Percentiles rank a stretch among this genome's conserved stretches.
phyloP scores from a whole-genome alignment of 2,329 filamentous ascomycete genomes.

The Lasiodiplodia theobromae region DNA sequence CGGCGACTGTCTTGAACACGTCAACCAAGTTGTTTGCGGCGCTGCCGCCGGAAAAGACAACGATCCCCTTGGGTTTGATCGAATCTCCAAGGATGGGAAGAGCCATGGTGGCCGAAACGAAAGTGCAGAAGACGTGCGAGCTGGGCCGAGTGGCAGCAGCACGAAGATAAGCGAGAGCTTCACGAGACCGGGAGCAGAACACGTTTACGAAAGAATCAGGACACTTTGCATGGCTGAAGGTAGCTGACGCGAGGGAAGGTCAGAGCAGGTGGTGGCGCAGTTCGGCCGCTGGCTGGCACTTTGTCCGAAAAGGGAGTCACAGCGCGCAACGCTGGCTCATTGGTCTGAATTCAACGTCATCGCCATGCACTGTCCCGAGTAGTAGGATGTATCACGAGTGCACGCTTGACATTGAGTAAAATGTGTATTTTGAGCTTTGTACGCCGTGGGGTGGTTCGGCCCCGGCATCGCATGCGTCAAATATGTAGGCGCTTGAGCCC shows the following conservation, averaged over 20 bases:
- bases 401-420: neutral
- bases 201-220: neutral
- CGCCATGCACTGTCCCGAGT: neutral
- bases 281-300: slow-evolving; percentile 1
- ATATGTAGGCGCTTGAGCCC: slow-evolving; percentile 5
- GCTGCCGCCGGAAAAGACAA: slow-evolving; percentile 90
- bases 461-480: slow-evolving; percentile 6
- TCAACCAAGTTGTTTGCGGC: slow-evolving; percentile 95
- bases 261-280: slow-evolving; percentile 1
- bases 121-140: neutral
- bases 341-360: slow-evolving; percentile 17
- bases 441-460: neutral
- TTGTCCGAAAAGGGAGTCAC: neutral
- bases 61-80: slow-evolving; percentile 63
- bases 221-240: slow-evolving; percentile 4
- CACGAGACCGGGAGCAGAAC: neutral
- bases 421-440: neutral
- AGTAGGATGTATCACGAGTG: neutral
- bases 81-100: slow-evolving; percentile 32
- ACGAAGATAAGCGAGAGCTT: slow-evolving; percentile 15
- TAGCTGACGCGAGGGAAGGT: neutral
- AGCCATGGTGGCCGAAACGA: slow-evolving; percentile 19
- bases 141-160: neutral
- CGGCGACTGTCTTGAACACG: slow-evolving; percentile 71
- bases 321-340: slow-evolving; percentile 5